These are phyloP conservation scores for Rhododendron simsii DNA, from an alignment of 148 eudicot genomes.

Conservation along the genomic window DNA sequence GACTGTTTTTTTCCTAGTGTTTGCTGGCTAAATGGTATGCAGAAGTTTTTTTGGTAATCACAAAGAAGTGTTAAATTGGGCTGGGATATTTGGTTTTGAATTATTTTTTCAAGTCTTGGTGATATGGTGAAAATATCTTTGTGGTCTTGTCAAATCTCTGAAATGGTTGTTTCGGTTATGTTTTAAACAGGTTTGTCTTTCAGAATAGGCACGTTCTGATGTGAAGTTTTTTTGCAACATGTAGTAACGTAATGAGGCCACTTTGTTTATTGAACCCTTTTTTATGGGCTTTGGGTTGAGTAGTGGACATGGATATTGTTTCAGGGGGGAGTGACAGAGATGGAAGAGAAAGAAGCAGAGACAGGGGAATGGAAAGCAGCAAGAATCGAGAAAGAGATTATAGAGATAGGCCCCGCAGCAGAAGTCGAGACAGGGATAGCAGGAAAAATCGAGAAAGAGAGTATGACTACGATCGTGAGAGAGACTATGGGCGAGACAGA, in stretches of 20 bases:
- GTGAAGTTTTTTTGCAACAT: neutral
- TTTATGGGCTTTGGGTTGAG: neutral
- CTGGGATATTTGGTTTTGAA: neutral
- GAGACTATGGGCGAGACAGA: constrained; percentile 58
- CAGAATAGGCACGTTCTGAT: neutral
- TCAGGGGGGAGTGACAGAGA: constrained; percentile 62
- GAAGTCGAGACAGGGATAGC: constrained; percentile 63
- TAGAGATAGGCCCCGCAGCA: constrained; percentile 48
- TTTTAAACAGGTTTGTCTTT: neutral
- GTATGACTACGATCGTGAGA: constrained; percentile 43
- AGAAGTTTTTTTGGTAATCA: neutral
- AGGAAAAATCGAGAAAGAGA: constrained; percentile 47
- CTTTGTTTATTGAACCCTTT: too few relatives aligned
- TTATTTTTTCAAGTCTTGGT: neutral
- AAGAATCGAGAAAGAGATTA: constrained; percentile 35
- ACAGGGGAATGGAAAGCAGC: constrained; percentile 45
- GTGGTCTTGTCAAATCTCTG: neutral
- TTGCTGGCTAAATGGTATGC: neutral
- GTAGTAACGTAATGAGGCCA: neutral
- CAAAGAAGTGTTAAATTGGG: neutral
- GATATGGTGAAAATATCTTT: neutral
- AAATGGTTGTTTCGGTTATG: neutral
- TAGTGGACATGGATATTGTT: neutral
- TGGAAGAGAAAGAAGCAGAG: constrained; percentile 53
- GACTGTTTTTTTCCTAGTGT: neutral